A percentile compares a stretch with the other conserved stretches of the same genome.
Evolutionary conservation across 2,329 filamentous ascomycete genomes (phyloP).

Genomic region (Aureobasidium sp.): DNA sequence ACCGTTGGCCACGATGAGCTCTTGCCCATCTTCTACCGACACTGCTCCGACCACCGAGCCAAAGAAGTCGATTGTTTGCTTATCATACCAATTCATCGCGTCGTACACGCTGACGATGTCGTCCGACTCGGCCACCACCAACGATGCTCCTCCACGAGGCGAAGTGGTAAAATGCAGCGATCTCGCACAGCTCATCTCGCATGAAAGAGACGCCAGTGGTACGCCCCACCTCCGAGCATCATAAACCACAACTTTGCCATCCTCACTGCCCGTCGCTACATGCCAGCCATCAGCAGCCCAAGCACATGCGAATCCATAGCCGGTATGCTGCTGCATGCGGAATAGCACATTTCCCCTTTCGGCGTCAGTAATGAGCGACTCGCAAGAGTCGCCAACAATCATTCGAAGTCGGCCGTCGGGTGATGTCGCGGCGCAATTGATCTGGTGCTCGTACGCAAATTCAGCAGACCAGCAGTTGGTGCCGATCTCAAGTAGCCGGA

Average conservation of each 20-base stretch:
- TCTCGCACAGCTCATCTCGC: slow-evolving; percentile 58
- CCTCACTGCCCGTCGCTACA: slow-evolving; percentile 69
- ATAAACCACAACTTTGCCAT: slow-evolving; percentile 65
- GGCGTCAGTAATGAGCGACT: slow-evolving; percentile 60
- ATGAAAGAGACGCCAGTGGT: slow-evolving; percentile 45
- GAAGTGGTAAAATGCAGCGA: slow-evolving; percentile 63
- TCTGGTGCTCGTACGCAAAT: slow-evolving; percentile 49
- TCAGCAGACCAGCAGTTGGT: slow-evolving; percentile 51
- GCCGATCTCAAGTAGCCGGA: slow-evolving; percentile 46
- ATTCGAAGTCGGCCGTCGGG: slow-evolving; percentile 63
- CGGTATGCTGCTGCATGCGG: slow-evolving; percentile 52
- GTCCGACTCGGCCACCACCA: slow-evolving; percentile 67
- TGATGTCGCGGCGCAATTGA: slow-evolving; percentile 67
- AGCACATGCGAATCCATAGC: slow-evolving; percentile 68
- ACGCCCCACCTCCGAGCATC: slow-evolving; percentile 62
- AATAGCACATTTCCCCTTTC: slow-evolving; percentile 53
- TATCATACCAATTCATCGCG: slow-evolving; percentile 48
- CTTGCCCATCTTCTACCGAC: slow-evolving; percentile 58
- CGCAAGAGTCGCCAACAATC: slow-evolving; percentile 60
- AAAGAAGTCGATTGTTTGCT: slow-evolving; percentile 65
- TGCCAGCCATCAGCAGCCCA: slow-evolving; percentile 72
- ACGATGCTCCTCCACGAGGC: slow-evolving; percentile 52
- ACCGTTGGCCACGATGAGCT: slow-evolving; percentile 59
- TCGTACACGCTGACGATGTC: slow-evolving; percentile 66
- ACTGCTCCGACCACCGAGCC: slow-evolving; percentile 63